phyloP scores from a whole-genome alignment of 2,329 filamentous ascomycete genomes.

The Aspergillus amoenus region DNA sequence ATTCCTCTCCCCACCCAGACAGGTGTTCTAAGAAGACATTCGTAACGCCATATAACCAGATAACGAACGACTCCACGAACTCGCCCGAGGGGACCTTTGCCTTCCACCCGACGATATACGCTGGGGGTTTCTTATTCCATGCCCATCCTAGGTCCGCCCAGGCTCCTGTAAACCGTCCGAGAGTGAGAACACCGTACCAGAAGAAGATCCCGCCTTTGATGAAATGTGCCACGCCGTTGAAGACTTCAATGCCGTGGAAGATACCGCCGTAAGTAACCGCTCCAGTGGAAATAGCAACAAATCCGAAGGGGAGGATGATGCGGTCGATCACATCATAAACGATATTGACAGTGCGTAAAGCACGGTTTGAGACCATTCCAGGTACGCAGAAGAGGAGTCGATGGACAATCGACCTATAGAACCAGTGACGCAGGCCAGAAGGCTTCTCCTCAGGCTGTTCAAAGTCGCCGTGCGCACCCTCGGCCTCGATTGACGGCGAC shows the following conservation, averaged over 20 bases:
- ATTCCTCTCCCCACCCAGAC: constrained; percentile 67
- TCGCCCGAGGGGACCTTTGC: constrained; percentile 70
- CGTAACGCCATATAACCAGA: constrained; percentile 83
- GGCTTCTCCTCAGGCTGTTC: constrained; percentile 46
- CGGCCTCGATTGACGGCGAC: constrained; percentile 43
- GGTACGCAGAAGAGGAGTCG: constrained; percentile 58
- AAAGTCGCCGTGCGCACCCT: constrained; percentile 51
- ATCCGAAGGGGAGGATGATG: constrained; percentile 74
- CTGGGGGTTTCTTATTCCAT: constrained; percentile 78
- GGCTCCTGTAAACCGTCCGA: constrained; percentile 86
- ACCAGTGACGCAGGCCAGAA: constrained; percentile 36
- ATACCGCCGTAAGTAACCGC: constrained; percentile 77
- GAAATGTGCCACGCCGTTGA: constrained; percentile 87
- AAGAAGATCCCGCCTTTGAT: constrained; percentile 95
- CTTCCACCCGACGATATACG: constrained; percentile 61
- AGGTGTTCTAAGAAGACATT: constrained; percentile 94
- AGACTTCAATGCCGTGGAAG: constrained; percentile 68
- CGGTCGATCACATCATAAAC: constrained; percentile 71
- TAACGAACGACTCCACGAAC: constrained; percentile 84
- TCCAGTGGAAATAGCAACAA: constrained; percentile 71
- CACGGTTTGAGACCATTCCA: constrained; percentile 56
- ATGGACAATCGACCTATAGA: constrained; percentile 39
- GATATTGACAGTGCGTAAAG: constrained; percentile 59
- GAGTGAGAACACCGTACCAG: constrained; percentile 82
- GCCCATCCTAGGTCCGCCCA: constrained; percentile 93